Base-by-base conservation (phyloP, 2,329 filamentous ascomycete genomes). In the Penicillium sp. region DNA sequence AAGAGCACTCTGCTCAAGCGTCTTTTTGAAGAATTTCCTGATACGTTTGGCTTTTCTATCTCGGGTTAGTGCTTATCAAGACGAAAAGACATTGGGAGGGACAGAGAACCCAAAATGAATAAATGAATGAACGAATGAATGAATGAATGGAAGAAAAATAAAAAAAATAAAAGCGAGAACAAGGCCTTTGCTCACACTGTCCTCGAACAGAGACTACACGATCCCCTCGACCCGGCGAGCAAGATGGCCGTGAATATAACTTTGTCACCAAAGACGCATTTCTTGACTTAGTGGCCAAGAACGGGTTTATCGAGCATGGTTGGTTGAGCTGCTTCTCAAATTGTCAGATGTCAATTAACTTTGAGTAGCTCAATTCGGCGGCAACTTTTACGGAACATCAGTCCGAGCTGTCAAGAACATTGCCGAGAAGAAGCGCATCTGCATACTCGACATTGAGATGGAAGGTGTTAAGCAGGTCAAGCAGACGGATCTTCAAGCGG, bases 391-490 rank as follows among this genome's bases (percentile, higher is more conserved):
- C 76, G 92, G 92, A 53, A 96, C 91, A 5, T 90, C 85, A 70
- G 86, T 90, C 68, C 80, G 82, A 73, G 90, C 90, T 27, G 90
- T 96, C 59, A 82, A 87, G 72, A 84, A 90, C 67, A 86, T 92
- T 71, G 82, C 82, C 2, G 82, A 84, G 57, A 84, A 86, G 75
- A 87, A 86, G 46, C 82, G 81, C 67, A 84, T 91, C 39, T 93
- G 92, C 58, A 85, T 97, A 44, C 78, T 97, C 63, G 93, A 97
- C 72, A 97, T 97, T 70, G 93, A 97, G 81, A 96, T 97, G 90
- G 91, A 96, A 82, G 92, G 92, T 57, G 91, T 97, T 55, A 96
- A 96, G 79, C 92, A 97, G 76, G 89, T 97, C 67, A 91, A 91
- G 74, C 82, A 83, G 58, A 89, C 87, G 46, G 81, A 81, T 63